Evolutionary conservation across 306 rosid species (phyloP), one percentile per base, ranked within the genome.

Genomic region (Pyrus bretschneideri): DNA sequence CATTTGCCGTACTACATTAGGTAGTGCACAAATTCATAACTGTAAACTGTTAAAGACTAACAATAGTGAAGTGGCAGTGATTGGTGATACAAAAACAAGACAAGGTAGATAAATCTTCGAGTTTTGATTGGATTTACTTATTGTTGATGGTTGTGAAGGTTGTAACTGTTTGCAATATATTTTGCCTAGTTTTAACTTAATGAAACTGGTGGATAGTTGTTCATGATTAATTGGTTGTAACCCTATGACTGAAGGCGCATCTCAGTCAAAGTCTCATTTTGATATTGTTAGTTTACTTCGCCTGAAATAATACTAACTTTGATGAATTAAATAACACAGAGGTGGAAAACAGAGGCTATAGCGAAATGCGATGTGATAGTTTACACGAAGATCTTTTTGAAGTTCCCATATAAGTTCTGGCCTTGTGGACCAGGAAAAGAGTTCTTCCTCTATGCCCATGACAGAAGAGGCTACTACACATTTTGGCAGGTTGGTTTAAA

Each of bases 361-460:
- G 85, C 82, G 87, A 87, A 87, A 81, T 92, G 96, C 84, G 99
- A 90, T 67, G 92, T 95, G 77, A 92, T 85, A 84, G 92, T 95
- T 74, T 95, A 95, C 82, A 95, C 99, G 70, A 95, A 95, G 84
- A 92, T 95, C 85, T 95, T 95, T 84, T 91, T 95, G 27, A 92
- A 95, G 88, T 95, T 95, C 86, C 97, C 99, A 18, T 74, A 17
- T 77, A 89, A 66, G 85, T 95, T 95, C 79, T 95, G 99, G 99
- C 97, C 97, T 18, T 83, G 93, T 87, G 97, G 93, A 52, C 92
- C 96, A 27, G 97, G 85, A 55, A 89, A 95, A 83, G 99, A 95
- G 88, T 95, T 95, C 83, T 95, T 95, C 86, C 88, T 95, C 74
- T 95, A 92, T 85, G 99, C 99, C 79, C 97, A 95, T 78, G 99